Evolutionary conservation across 2,329 filamentous ascomycete genomes (phyloP), one percentile per base, ranked within the genome.

Genomic region (Cordyceps militaris): DNA sequence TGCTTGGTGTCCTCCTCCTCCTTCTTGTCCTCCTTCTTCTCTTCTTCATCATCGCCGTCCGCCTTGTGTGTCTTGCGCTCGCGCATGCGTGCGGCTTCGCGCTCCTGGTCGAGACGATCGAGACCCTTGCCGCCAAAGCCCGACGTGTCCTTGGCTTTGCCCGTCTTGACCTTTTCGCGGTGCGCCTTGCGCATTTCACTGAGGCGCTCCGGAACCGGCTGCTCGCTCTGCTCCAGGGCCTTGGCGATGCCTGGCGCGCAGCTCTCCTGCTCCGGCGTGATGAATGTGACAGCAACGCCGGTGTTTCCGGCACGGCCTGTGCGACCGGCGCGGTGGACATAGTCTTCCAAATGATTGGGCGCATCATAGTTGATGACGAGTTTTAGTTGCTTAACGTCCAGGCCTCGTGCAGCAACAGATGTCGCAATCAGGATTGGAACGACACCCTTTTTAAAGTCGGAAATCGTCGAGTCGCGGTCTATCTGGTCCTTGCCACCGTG

Each of bases 81-180:
- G 59, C 91, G 87, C 66, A 88, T 84, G 63, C 91, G 88, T 44
- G 92, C 88, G 7, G 89, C 87, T 69, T 96, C 91, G 68, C 93
- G 89, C 66, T 96, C 90, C 66, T 92, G 88, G 71, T 97, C 93
- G 43, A 97, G 85, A 48, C 86, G 86, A 69, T 97, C 94, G 34
- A 99, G 80, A 59, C 94, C 94, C 69, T 96, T 96, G 57, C 94
- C 94, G 66, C 93, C 93, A 66, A 99, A 99, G 2, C 94, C 94
- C 59, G 88, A 90, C 23, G 85, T 86, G 62, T 91, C 87, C 72
- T 96, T 96, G 65, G 91, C 91, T 69, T 95, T 94, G 50, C 93
- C 94, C 8, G 87, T 82, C 73, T 96, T 96, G 66, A 97, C 89
- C 73, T 97, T 97, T 64, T 95, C 89, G 59, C 87, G 82, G 73